Evolutionary conservation across 306 rosid species (phyloP).

Genomic region (Arachis hypogaea): DNA sequence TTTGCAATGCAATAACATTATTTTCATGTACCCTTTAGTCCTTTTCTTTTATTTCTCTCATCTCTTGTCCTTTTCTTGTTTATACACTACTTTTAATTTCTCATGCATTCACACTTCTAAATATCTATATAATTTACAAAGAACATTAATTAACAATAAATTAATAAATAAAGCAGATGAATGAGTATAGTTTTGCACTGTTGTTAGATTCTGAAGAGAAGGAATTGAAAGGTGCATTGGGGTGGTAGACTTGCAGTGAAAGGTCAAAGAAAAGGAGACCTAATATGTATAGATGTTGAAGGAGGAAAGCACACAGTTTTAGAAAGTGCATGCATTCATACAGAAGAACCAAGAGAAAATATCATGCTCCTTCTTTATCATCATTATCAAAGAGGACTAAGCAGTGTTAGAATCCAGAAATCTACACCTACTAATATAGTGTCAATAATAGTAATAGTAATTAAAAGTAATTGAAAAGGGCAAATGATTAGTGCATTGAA

Average conservation of each 20-base stretch:
- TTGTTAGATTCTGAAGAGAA: too few relatives aligned
- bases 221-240: too few relatives aligned
- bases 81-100: too few relatives aligned
- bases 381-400: conserved; percentile 31
- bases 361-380: not conserved
- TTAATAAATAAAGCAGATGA: too few relatives aligned
- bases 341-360: not conserved
- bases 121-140: too few relatives aligned
- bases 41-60: not conserved
- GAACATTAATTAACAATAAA: too few relatives aligned
- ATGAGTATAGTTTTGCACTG: too few relatives aligned
- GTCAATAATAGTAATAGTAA: not conserved
- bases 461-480: conserved; percentile 27
- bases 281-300: conserved; percentile 2
- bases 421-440: not conserved
- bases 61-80: not conserved
- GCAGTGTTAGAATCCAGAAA: conserved; percentile 4
- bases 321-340: not conserved
- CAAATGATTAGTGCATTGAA: conserved; percentile 42
- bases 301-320: conserved; percentile 4
- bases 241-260: not conserved
- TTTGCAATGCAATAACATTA: conserved; percentile 13
- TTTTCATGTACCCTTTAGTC: conserved; percentile 10
- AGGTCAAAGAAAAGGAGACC: conserved; percentile 10
- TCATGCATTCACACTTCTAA: too few relatives aligned